A percentile compares a stretch with the other conserved stretches of the same genome.
phyloP scores from a whole-genome alignment of 2,329 filamentous ascomycete species.

The Paecilomyces dactylethromorphus region DNA sequence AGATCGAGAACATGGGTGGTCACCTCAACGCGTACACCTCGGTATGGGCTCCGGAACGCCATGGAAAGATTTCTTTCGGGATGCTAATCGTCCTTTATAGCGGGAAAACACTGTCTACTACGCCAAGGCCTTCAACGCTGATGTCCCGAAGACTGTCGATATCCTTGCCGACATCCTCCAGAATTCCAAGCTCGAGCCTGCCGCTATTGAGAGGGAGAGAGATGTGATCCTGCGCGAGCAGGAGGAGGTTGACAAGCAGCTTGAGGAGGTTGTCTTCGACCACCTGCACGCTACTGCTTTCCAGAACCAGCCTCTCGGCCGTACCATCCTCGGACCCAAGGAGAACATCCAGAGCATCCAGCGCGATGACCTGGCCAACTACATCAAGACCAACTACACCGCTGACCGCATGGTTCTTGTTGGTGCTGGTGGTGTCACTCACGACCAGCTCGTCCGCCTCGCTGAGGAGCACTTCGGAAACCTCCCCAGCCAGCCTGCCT shows the following conservation, averaged over 20 bases:
- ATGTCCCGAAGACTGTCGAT: constrained; percentile 93
- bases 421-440: constrained; percentile 86
- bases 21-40: constrained; percentile 99
- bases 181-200: constrained; percentile 94
- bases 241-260: constrained; percentile 99
- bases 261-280: constrained; percentile 99
- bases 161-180: constrained; percentile 99
- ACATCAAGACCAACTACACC: constrained; percentile 99
- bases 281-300: constrained; percentile 97
- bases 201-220: constrained; percentile 92
- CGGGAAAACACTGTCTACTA: constrained; percentile 99
- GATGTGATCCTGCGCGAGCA: constrained; percentile 98
- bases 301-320: constrained; percentile 91
- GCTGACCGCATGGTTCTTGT: constrained; percentile 99
- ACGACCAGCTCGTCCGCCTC: constrained; percentile 88
- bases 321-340: constrained; percentile 94
- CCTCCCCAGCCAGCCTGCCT: constrained; percentile 70
- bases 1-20: constrained; percentile 99
- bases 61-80: constrained; percentile 9
- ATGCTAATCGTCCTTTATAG: constrained; percentile 41
- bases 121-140: constrained; percentile 97
- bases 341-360: constrained; percentile 98
- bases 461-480: constrained; percentile 91
- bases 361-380: constrained; percentile 81
- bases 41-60: constrained; percentile 51